Percentiles rank a stretch among this genome's conserved stretches.
Conservation (phyloP, 805 yeast species). For the Phaffomyces antillensis region DNA sequence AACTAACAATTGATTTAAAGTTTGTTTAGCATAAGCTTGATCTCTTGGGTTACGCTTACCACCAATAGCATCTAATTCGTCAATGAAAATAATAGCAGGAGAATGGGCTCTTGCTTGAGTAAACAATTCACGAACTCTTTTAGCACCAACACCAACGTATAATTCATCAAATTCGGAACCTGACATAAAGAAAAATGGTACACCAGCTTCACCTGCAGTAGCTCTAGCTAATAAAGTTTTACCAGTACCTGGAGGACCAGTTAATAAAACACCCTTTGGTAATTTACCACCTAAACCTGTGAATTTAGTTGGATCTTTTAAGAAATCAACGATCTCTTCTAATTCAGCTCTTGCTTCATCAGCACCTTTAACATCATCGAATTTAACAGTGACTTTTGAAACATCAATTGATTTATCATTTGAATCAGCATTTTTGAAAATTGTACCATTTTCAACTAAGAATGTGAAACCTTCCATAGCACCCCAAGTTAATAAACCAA, state of each 20-base stretch:
- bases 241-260: constrained; percentile 99
- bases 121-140: constrained; percentile 91
- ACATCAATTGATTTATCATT: constrained; percentile 79
- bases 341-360: constrained; percentile 97
- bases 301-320: constrained; percentile 92
- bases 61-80: constrained; percentile 98
- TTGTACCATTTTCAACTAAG: constrained; percentile 75
- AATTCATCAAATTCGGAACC: constrained; percentile 98
- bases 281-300: constrained; percentile 96
- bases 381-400: constrained; percentile 76
- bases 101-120: constrained; percentile 90
- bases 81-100: constrained; percentile 95
- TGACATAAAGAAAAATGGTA: constrained; percentile 96
- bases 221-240: constrained; percentile 94
- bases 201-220: constrained; percentile 99
- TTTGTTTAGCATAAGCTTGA: constrained; percentile 97
- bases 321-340: constrained; percentile 95
- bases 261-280: constrained; percentile 92
- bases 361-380: constrained; percentile 92
- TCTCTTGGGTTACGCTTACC: constrained; percentile 96
- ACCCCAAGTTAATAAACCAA: constrained; percentile 75
- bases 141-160: constrained; percentile 98
- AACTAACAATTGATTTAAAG: constrained; percentile 89
- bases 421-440: constrained; percentile 65
- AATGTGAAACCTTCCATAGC: constrained; percentile 72